Percentiles rank a stretch among this genome's conserved stretches.
These are phyloP conservation scores for Cryptococcus maquisensis DNA, from an alignment of 1,284 basidiomycete genomes.

Conservation along the genomic window DNA sequence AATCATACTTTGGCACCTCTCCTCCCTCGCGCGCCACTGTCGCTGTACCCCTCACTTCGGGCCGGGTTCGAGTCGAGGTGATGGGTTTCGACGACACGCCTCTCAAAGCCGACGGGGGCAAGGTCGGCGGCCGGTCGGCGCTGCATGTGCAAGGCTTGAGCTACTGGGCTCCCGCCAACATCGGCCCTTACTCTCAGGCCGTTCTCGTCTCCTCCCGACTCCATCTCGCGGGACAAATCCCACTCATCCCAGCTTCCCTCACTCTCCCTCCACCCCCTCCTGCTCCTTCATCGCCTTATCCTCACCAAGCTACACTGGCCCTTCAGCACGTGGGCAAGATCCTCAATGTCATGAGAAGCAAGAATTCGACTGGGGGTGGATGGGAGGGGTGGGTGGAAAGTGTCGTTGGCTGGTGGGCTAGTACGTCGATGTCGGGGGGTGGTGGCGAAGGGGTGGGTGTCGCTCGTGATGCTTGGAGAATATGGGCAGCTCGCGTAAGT, in stretches of 20 bases:
- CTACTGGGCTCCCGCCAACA: constrained; percentile 99
- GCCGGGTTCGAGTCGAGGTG: constrained; percentile 68
- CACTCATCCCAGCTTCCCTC: constrained; percentile 72
- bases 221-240: constrained; percentile 93
- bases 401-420: constrained; percentile 62
- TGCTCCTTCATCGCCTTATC: constrained; percentile 22
- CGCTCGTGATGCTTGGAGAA: constrained; percentile 52
- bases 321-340: constrained; percentile 78
- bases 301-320: constrained; percentile 58
- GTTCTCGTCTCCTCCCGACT: constrained; percentile 68
- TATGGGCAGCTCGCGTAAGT: constrained; percentile 28
- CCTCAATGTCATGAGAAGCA: constrained; percentile 55
- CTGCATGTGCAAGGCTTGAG: constrained; percentile 92
- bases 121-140: constrained; percentile 58
- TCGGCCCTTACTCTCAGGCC: constrained; percentile 96
- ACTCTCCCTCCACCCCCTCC: constrained; percentile 58
- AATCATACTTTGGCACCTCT: constrained; percentile 76
- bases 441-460: constrained; percentile 46
- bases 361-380: constrained; percentile 55
- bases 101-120: background rate
- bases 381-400: constrained; percentile 63
- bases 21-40: constrained; percentile 93
- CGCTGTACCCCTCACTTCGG: constrained; percentile 61
- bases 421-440: constrained; percentile 21
- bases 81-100: constrained; percentile 56